phyloP scores from a whole-genome alignment of 352 stramenopile genomes.

The Pythium insidiosum region DNA sequence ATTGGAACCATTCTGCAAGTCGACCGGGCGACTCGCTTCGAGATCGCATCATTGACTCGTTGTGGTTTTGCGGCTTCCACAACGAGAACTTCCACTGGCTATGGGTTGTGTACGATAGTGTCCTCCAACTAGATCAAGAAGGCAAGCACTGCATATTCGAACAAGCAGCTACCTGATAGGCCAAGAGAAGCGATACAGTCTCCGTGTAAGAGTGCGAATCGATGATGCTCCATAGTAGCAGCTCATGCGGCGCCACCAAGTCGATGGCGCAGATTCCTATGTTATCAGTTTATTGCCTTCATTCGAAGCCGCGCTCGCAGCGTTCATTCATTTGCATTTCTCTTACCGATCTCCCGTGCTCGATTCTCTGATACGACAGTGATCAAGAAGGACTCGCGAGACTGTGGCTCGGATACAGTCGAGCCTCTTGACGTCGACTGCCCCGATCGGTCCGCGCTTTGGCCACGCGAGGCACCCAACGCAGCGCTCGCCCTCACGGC shows the following conservation, averaged over 20 bases:
- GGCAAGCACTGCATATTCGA: no score
- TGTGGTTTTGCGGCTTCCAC: constrained; percentile 45
- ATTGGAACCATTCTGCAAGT: constrained; percentile 59
- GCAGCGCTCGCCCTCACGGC: constrained; percentile 9
- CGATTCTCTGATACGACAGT: constrained; percentile 48
- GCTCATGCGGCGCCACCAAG: constrained; percentile 54
- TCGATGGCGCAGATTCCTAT: constrained; percentile 69
- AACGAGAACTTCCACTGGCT: constrained; percentile 74
- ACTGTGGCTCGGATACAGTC: constrained; percentile 10
- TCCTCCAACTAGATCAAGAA: no score
- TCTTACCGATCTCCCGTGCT: constrained; percentile 45
- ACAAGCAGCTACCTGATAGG: constrained; percentile 37
- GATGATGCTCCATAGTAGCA: constrained; percentile 74
- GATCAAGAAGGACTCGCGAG: constrained; percentile 45
- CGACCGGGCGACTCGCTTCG: constrained; percentile 38
- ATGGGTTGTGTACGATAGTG: no score
- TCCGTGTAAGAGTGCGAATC: constrained; percentile 71
- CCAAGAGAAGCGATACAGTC: constrained; percentile 57
- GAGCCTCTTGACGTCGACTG: constrained; percentile 2
- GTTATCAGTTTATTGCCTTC: neutral
- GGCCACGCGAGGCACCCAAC: neutral
- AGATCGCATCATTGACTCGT: constrained; percentile 67
- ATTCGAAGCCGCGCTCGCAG: neutral
- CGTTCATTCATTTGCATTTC: no score
- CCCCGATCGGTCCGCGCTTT: neutral